Base-by-base conservation (phyloP, 441 rosid genomes). In the Eruca vesicaria region DNA sequence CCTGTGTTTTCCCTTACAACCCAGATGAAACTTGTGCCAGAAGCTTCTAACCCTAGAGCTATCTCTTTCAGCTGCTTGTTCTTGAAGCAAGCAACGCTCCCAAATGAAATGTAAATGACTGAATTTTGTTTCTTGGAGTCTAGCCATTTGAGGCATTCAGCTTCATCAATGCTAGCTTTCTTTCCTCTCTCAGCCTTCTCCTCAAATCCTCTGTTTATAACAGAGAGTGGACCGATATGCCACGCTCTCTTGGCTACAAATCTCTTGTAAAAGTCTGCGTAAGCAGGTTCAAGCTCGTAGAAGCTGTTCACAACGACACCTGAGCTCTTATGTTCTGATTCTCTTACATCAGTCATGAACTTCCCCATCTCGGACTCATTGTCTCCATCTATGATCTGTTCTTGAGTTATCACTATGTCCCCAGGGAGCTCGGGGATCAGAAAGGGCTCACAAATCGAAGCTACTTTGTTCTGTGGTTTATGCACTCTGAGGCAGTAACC, bases 81-180 rank as follows among this genome's bases (percentile, higher is more conserved):
- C 38, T 64, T 48, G 45, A 86, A 72, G 7, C 26, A 28, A n/a
- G 82, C 75, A 2, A 79, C 3, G 29, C 84, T 88, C 29, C 97
- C 97, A 14, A 87, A 91, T 11, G 94, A 85, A 7, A 89, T 53
- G 77, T 89, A 91, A 31, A 89, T 71, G 53, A 91, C 94, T 3
- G 91, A 86, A 4, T 78, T 74, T 11, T 79, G 82, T 71, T 82
- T 33, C 86, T 84, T 86, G 18, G 81, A 45, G 59, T 82, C 82
- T 2, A 91, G 90, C 93, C 94, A 89, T 61, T 70, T 74, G 35
- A 88, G 69, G 66, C 88, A 86, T 19, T 78, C 74, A 2, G 68
- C 74, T 10, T 80, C 76, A 28, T 82, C 76, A 38, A 85, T 68
- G 15, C 75, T 63, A 1, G 90, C 59, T 67, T 79, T 76, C 32